Base-by-base conservation (phyloP, 495 filamentous ascomycete genomes). In the Staphylotrichum longicolle region DNA sequence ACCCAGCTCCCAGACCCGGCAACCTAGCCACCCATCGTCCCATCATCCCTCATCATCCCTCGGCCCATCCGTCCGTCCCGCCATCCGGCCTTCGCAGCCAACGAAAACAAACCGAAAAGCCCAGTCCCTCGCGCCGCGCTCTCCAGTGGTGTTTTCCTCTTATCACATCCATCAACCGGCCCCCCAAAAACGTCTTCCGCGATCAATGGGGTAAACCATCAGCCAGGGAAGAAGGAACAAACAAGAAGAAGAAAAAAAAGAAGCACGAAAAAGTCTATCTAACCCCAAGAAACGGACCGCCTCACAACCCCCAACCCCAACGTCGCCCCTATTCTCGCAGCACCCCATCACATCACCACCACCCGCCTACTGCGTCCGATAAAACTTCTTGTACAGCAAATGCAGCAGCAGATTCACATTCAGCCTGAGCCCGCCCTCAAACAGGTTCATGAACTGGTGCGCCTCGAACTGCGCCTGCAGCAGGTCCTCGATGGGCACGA, bases 351-450 rank as follows among this genome's bases (percentile, higher is more conserved):
- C 48, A 37, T 20, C 9, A 50, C 33, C 1, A 10, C n/a, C n/a
- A 7, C 51, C 41, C 40, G 3, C 50, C 83, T 87, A 87, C 69
- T 88, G 85, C 58, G 89, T 89, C 60, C 87, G 79, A 72, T 98
- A 98, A 77, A 98, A 98, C 79, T 98, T 98, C 83, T 91, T 92
- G 80, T 97, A 96, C 55, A 98, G 81, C 74, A 96, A 77, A 82
- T 98, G 93, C 79, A 98, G 75, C 74, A 98, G 87, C 60, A 97
- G 77, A 75, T 98, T 97, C 63, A 98, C 94, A 74, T 97, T 97
- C 63, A 98, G 83, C 76, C 87, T 85, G 70, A 95, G 78, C 64
- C 85, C 83, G 30, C 91, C 91, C 61, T 95, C 93, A 68, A 97
- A 98, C 62, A 98, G 82, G 68, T 87, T 91, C 85, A 96, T 89